phyloP scores from a whole-genome alignment of 148 eudicot genomes.

The Cornus controversa region DNA sequence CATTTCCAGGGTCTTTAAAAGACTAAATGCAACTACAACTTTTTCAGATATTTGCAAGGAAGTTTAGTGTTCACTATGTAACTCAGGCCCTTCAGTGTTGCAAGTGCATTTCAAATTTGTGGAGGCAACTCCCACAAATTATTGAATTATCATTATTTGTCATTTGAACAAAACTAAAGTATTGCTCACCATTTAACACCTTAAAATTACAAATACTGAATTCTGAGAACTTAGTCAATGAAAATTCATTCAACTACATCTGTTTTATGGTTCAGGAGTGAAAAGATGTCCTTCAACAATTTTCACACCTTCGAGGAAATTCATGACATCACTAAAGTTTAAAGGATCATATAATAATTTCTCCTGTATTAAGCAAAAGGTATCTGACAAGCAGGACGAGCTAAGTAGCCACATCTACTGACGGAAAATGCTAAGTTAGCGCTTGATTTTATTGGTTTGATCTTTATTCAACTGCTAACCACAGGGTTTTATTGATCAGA shows the following conservation, averaged over 20 bases:
- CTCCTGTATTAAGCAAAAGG: background rate
- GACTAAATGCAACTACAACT: too few relatives aligned
- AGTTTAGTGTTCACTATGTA: too few relatives aligned
- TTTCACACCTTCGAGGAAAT: background rate
- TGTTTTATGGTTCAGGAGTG: background rate
- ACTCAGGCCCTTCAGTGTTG: too few relatives aligned
- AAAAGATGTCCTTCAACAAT: background rate
- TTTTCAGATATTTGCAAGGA: too few relatives aligned
- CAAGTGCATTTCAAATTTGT: too few relatives aligned
- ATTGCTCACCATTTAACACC: background rate
- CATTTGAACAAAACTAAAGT: background rate
- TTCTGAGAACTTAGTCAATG: background rate
- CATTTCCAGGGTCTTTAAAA: too few relatives aligned
- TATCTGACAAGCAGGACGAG: background rate
- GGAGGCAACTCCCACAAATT: too few relatives aligned
- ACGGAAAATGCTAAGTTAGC: too few relatives aligned
- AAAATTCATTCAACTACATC: background rate
- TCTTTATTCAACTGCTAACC: too few relatives aligned
- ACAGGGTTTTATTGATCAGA: background rate
- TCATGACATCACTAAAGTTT: background rate
- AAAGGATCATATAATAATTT: background rate
- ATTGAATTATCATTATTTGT: background rate
- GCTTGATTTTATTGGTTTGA: too few relatives aligned
- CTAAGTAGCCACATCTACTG: background rate
- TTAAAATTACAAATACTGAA: background rate